A percentile compares a stretch with the other conserved stretches of the same genome.
These are phyloP conservation scores for Ammopiptanthus mongolicus DNA, from an alignment of 306 rosid species.

Conservation along the genomic window DNA sequence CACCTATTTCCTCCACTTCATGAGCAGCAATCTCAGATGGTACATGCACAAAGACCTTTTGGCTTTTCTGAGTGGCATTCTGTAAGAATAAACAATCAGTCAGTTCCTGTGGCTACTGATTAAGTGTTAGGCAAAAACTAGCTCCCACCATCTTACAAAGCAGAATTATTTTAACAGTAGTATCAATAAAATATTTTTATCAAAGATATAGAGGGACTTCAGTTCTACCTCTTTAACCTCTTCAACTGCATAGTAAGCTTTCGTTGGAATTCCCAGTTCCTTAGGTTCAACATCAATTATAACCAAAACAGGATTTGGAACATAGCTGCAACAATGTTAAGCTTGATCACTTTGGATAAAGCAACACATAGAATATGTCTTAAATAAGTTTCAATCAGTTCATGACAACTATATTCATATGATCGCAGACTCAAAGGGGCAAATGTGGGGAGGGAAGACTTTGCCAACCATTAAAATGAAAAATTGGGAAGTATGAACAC, in stretches of 20 bases:
- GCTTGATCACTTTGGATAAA: slow-evolving; percentile 2
- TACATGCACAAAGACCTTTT: slow-evolving; percentile 82
- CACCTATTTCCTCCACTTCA: slow-evolving; percentile 93
- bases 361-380: neutral
- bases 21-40: slow-evolving; percentile 87
- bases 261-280: slow-evolving; percentile 94
- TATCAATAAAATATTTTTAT: neutral
- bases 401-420: neutral
- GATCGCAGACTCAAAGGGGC: neutral
- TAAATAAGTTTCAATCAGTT: neutral
- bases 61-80: slow-evolving; percentile 96
- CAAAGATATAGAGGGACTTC: neutral
- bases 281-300: slow-evolving; percentile 89
- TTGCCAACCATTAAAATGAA: neutral
- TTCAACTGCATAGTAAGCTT: slow-evolving; percentile 87
- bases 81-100: slow-evolving; percentile 30
- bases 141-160: slow-evolving; percentile 2
- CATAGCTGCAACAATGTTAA: slow-evolving; percentile 50
- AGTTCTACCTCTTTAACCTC: slow-evolving; percentile 75
- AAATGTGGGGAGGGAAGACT: neutral
- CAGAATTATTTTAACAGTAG: neutral
- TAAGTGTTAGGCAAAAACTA: neutral
- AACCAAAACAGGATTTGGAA: slow-evolving; percentile 82
- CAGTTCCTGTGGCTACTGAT: neutral
- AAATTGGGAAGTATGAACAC: neutral